These are phyloP conservation scores for Bruguiera gymnorhiza DNA, from an alignment of 345 rosid species.

Conservation along the genomic window DNA sequence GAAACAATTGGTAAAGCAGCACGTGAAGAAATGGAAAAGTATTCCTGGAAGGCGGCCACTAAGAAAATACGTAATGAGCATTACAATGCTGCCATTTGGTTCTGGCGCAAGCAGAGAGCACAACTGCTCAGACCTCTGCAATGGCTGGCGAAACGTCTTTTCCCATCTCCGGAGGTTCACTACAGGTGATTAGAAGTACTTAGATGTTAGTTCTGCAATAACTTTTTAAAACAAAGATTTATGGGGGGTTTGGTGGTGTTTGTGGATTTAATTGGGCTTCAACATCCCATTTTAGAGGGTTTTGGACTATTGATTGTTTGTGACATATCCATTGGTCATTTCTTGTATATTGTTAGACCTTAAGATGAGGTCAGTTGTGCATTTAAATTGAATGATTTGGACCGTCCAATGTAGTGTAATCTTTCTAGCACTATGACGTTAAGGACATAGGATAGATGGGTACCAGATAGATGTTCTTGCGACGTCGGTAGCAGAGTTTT, in stretches of 20 bases:
- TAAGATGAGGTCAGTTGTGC: constrained; percentile 5
- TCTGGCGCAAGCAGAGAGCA: constrained; percentile 83
- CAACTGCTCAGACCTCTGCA: constrained; percentile 70
- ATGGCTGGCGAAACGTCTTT: constrained; percentile 64
- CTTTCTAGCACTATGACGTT: background rate
- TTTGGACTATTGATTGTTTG: constrained; percentile 17
- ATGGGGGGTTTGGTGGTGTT: background rate
- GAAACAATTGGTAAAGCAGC: constrained; percentile 79
- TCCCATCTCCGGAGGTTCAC: constrained; percentile 57
- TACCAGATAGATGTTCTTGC: too few species aligned
- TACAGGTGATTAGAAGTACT: constrained; percentile 16
- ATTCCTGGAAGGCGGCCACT: constrained; percentile 96
- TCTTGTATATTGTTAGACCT: constrained; percentile 13
- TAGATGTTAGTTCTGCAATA: background rate
- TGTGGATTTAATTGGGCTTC: constrained; percentile 6
- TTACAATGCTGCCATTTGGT: constrained; percentile 93
- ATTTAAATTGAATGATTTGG: constrained; percentile 12
- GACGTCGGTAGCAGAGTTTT: too few species aligned
- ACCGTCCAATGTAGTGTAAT: constrained; percentile 1
- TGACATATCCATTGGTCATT: constrained; percentile 12
- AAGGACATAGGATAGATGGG: too few species aligned
- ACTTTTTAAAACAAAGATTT: background rate
- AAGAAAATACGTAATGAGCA: constrained; percentile 82
- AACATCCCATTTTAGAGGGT: background rate
- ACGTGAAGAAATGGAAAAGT: constrained; percentile 81